phyloP scores from a whole-genome alignment of 768 basidiomycete genomes.

The Auriscalpium orientale region DNA sequence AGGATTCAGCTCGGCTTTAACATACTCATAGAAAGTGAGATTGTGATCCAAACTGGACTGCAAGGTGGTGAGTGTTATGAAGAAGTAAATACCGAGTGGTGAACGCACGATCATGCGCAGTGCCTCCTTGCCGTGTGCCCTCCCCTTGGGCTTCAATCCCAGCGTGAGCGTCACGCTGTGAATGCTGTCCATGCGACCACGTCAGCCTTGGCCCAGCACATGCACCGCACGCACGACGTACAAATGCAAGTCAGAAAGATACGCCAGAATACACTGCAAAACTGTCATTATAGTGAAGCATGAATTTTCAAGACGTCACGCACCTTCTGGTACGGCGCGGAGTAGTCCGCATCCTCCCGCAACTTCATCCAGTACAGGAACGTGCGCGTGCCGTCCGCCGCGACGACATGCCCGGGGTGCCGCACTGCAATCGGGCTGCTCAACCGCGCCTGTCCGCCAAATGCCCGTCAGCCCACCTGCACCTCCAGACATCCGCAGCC shows the following conservation, averaged over 20 bases:
- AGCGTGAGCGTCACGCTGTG: slow-evolving; percentile 44
- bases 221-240: slow-evolving; percentile 29
- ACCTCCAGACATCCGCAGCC: background rate
- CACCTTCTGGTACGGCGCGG: slow-evolving; percentile 72
- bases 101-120: slow-evolving; percentile 55
- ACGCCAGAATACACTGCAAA: slow-evolving; percentile 65
- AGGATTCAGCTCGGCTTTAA: background rate
- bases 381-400: slow-evolving; percentile 37
- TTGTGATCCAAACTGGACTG: slow-evolving; percentile 75
- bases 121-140: slow-evolving; percentile 31
- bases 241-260: slow-evolving; percentile 76
- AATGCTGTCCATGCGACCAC: slow-evolving; percentile 36
- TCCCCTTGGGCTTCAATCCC: slow-evolving; percentile 36
- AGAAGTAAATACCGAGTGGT: background rate
- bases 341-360: slow-evolving; percentile 56
- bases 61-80: background rate
- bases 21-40: slow-evolving; percentile 73
- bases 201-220: slow-evolving; percentile 6
- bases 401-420: slow-evolving; percentile 36
- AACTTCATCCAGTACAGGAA: slow-evolving; percentile 81
- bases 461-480: background rate
- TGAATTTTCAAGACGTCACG: background rate
- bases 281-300: background rate
- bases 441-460: slow-evolving; percentile 46
- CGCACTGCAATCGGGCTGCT: slow-evolving; percentile 66